A percentile compares a stretch with the other conserved stretches of the same genome.
Conservation (phyloP, 2,329 filamentous ascomycete genomes). For the Hypoxylon sp. region DNA sequence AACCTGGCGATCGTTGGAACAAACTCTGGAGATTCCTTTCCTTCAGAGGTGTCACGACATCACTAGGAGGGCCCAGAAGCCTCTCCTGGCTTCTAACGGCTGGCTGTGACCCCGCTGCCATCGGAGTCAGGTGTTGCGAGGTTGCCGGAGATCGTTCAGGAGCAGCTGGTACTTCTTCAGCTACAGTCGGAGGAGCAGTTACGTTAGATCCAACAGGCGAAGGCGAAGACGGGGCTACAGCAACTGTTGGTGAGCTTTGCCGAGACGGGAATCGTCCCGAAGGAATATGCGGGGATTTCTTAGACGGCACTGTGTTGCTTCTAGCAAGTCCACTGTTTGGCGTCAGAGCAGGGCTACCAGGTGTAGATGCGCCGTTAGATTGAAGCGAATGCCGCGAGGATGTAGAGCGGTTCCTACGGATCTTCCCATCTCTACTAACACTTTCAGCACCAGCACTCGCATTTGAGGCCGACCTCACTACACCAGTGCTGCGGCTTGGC, state of each 20-base stretch:
- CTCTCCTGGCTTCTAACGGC: conserved; percentile 66
- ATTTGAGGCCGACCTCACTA: conserved; percentile 85
- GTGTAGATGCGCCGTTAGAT: conserved; percentile 79
- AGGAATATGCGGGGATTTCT: conserved; percentile 81
- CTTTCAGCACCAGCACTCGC: conserved; percentile 92
- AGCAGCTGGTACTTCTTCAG: conserved; percentile 49
- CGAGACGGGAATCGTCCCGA: conserved; percentile 74
- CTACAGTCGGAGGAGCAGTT: conserved; percentile 54
- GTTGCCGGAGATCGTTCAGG: conserved; percentile 49
- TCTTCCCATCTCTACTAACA: conserved; percentile 81
- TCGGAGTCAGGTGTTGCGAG: conserved; percentile 54
- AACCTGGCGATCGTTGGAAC: conserved; percentile 77
- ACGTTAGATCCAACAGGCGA: conserved; percentile 63
- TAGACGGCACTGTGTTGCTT: conserved; percentile 95
- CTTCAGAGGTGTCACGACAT: conserved; percentile 70
- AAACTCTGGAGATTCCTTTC: conserved; percentile 79
- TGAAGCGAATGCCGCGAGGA: conserved; percentile 89
- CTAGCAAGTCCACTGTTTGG: conserved; percentile 70
- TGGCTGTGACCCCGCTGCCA: conserved; percentile 52
- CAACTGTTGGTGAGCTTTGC: conserved; percentile 54
- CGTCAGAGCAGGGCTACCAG: conserved; percentile 73
- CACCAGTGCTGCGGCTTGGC: conserved; percentile 65
- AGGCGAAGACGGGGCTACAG: conserved; percentile 62
- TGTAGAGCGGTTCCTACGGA: conserved; percentile 91
- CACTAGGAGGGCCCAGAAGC: conserved; percentile 60